These are phyloP conservation scores for Penicillium sp. DNA, from an alignment of 2,329 filamentous ascomycete genomes.

Conservation along the genomic window DNA sequence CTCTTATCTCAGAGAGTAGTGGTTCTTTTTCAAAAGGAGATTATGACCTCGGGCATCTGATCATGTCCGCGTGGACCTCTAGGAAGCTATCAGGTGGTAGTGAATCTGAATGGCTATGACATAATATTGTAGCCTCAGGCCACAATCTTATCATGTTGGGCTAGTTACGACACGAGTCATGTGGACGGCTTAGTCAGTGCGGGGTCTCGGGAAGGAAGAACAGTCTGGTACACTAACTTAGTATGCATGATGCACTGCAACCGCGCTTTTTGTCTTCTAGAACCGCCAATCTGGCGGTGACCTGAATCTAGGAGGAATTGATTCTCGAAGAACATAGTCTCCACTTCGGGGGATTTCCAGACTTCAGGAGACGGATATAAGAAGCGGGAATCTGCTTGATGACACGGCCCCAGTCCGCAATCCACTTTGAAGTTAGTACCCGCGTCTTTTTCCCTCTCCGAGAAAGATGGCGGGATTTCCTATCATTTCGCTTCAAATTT, in stretches of 20 bases:
- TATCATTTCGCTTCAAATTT: not conserved
- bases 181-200: not conserved
- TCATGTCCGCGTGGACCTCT: conserved; percentile 12
- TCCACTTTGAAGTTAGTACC: not conserved
- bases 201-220: not conserved
- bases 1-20: not conserved
- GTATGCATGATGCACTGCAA: not conserved
- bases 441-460: not conserved
- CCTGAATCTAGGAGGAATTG: not conserved
- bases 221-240: not conserved
- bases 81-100: not conserved
- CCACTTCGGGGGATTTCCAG: conserved; percentile 15
- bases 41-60: conserved; percentile 12
- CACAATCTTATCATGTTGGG: not conserved
- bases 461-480: not conserved
- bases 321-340: not conserved
- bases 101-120: conserved; percentile 11
- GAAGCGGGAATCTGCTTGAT: not conserved
- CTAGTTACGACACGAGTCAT: not conserved
- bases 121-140: conserved; percentile 6
- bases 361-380: not conserved
- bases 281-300: not conserved
- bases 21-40: not conserved
- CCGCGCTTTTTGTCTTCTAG: not conserved
- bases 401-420: conserved; percentile 1